Conservation (phyloP, 2,329 filamentous ascomycete genomes). For the Trichoderma guizhouense region DNA sequence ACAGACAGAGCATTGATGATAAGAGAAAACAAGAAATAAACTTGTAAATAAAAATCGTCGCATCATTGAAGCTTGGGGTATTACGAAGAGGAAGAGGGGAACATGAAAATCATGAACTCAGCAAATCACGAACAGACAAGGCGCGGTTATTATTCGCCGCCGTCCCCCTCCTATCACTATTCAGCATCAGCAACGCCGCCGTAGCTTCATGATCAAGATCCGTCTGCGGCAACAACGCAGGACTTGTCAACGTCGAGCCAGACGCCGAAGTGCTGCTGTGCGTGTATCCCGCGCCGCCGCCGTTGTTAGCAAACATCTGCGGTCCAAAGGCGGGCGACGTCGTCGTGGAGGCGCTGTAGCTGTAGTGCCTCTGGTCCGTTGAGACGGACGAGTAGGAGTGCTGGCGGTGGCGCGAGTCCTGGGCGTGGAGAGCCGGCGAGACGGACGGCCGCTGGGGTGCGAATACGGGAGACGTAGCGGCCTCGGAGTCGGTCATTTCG, state of each 20-base stretch:
- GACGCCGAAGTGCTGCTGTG: slow-evolving; percentile 42
- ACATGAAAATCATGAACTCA: slow-evolving; percentile 43
- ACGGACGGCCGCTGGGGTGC: slow-evolving; percentile 45
- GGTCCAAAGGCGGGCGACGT: slow-evolving; percentile 59
- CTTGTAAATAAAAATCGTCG: not conserved
- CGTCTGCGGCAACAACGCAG: slow-evolving; percentile 52
- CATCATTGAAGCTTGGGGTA: not conserved
- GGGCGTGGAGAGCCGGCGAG: slow-evolving; percentile 50
- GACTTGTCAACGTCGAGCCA: slow-evolving; percentile 57
- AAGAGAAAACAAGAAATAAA: too few relatives aligned
- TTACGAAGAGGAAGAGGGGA: not conserved
- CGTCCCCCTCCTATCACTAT: slow-evolving; percentile 65
- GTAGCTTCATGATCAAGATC: slow-evolving; percentile 75
- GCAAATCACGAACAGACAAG: slow-evolving; percentile 53
- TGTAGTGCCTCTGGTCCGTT: slow-evolving; percentile 49
- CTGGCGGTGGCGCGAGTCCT: slow-evolving; percentile 44
- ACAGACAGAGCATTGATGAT: not conserved
- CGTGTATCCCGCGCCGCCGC: slow-evolving; percentile 30
- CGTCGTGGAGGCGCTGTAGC: slow-evolving; percentile 47
- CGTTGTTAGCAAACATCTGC: slow-evolving; percentile 29
- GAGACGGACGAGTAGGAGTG: slow-evolving; percentile 54
- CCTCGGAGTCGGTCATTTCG: slow-evolving; percentile 58
- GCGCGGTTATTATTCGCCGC: slow-evolving; percentile 36
- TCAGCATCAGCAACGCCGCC: slow-evolving; percentile 83
- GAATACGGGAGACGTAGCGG: slow-evolving; percentile 47